Evolutionary conservation across 2,329 filamentous ascomycete genomes (phyloP), one percentile per base, ranked within the genome.

Genomic region (Helminthosporium solani): DNA sequence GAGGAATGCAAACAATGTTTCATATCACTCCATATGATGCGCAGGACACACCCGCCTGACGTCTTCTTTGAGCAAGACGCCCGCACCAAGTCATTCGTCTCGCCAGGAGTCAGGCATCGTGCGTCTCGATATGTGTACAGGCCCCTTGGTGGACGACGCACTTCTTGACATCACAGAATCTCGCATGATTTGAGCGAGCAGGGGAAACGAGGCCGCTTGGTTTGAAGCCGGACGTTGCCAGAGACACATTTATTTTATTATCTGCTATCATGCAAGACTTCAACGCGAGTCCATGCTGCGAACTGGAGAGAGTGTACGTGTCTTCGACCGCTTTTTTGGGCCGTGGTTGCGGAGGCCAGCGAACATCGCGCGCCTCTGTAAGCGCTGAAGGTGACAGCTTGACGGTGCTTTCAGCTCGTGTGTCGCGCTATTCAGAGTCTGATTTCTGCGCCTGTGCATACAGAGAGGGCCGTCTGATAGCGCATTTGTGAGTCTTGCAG

Each of bases 1-100:
- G 57, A 49, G 57, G 58, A 62, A 63, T 64, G 61, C 58, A 61
- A 60, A 65, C 53, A 56, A 46, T 56, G 57, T 62, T 60, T 60
- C 63, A 60, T 44, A 39, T 28, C 49, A 50, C 42, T 46, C 16
- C 16, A 33, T 11, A 30, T 36, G 18, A 20, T 19, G 34, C 18
- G 34, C n/a, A n/a, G n/a, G n/a, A n/a, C n/a, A n/a, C n/a, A n/a
- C n/a, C n/a, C n/a, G n/a, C n/a, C n/a, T n/a, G n/a, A n/a, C n/a
- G n/a, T n/a, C n/a, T n/a, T n/a, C n/a, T n/a, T n/a, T n/a, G n/a
- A n/a, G n/a, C n/a, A n/a, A n/a, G n/a, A n/a, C n/a, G n/a, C n/a
- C n/a, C n/a, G n/a, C 28, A 12, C 9, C 6, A 12, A 12, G 28
- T n/a, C 28, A n/a, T 25, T 25, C 23, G 23, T 5, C 23, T 6